Percentiles rank a stretch among this genome's conserved stretches.
Conservation (phyloP, 768 basidiomycete genomes). For the Phaeotremella skinneri region DNA sequence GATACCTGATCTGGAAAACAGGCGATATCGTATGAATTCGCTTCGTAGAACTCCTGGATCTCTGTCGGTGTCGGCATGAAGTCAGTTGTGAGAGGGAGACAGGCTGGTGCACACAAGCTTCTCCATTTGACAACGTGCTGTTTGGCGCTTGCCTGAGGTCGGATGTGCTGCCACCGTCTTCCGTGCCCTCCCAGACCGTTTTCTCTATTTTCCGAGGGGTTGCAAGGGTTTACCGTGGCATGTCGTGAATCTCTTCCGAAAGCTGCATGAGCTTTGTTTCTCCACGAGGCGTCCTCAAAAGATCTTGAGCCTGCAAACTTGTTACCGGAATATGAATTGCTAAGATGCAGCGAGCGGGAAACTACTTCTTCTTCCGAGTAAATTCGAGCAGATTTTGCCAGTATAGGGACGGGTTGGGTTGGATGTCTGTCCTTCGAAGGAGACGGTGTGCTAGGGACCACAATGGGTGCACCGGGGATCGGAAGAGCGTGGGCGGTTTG, state of each 20-base stretch:
- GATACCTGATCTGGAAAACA: conserved; percentile 79
- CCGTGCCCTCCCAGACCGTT: conserved; percentile 54
- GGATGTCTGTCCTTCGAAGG: conserved; percentile 18
- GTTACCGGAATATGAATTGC: not conserved
- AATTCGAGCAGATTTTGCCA: not conserved
- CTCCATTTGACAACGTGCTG: conserved; percentile 86
- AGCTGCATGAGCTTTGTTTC: conserved; percentile 53
- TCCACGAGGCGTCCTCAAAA: conserved; percentile 56
- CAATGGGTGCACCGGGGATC: conserved; percentile 31
- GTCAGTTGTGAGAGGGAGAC: conserved; percentile 86
- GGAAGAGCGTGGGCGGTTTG: conserved; percentile 5
- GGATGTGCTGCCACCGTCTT: conserved; percentile 83
- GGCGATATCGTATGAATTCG: conserved; percentile 83
- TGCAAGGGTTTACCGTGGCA: conserved; percentile 52
- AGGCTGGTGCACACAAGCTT: conserved; percentile 76
- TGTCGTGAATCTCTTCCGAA: conserved; percentile 50
- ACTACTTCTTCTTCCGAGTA: conserved; percentile 17
- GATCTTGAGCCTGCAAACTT: not conserved
- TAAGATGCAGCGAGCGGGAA: conserved; percentile 9
- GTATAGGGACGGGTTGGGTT: conserved; percentile 22
- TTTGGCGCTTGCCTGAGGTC: conserved; percentile 61
- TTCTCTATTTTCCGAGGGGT: conserved; percentile 30
- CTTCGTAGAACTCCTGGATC: conserved; percentile 76
- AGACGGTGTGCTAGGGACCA: conserved; percentile 22
- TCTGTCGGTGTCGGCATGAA: conserved; percentile 68